These are phyloP conservation scores for Sporothrix inflata DNA, from an alignment of 2,329 filamentous ascomycete genomes.

Conservation along the genomic window DNA sequence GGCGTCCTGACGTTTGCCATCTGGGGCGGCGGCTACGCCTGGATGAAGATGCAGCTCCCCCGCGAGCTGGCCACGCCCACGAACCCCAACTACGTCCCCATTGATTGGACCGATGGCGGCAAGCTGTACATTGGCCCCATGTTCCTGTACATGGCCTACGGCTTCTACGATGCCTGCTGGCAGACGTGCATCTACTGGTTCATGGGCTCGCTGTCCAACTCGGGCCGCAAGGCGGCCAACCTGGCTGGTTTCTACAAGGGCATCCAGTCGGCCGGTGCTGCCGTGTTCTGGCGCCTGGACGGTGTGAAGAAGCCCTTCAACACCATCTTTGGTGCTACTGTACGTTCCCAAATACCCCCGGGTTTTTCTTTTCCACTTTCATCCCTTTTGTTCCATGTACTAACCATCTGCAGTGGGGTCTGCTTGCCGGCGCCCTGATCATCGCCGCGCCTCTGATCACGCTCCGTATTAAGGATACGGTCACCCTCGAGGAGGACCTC, in stretches of 20 bases:
- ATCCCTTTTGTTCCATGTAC: not conserved
- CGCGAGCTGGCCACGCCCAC: constrained; percentile 45
- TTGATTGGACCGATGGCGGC: constrained; percentile 69
- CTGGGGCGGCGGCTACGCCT: constrained; percentile 83
- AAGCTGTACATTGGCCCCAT: constrained; percentile 71
- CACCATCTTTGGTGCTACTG: constrained; percentile 67
- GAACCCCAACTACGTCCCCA: constrained; percentile 34
- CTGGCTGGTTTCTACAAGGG: constrained; percentile 62
- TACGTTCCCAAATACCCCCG: constrained; percentile 37
- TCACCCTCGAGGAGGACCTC: constrained; percentile 79
- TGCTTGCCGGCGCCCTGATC: constrained; percentile 73
- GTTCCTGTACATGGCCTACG: constrained; percentile 90
- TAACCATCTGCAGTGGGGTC: constrained; percentile 64
- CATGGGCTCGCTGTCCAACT: constrained; percentile 93
- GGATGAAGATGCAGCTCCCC: constrained; percentile 64
- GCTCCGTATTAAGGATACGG: constrained; percentile 78
- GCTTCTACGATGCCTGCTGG: constrained; percentile 86
- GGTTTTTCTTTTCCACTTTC: not conserved
- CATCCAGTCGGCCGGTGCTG: constrained; percentile 84
- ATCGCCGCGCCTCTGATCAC: constrained; percentile 80
- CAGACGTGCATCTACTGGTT: constrained; percentile 94
- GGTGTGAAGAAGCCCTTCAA: constrained; percentile 64
- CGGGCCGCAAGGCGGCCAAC: constrained; percentile 87
- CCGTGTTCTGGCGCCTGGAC: constrained; percentile 75
- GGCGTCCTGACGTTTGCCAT: constrained; percentile 73